phyloP scores from a whole-genome alignment of 305 asterid genomes.

The Solanum aculeatissimum region DNA sequence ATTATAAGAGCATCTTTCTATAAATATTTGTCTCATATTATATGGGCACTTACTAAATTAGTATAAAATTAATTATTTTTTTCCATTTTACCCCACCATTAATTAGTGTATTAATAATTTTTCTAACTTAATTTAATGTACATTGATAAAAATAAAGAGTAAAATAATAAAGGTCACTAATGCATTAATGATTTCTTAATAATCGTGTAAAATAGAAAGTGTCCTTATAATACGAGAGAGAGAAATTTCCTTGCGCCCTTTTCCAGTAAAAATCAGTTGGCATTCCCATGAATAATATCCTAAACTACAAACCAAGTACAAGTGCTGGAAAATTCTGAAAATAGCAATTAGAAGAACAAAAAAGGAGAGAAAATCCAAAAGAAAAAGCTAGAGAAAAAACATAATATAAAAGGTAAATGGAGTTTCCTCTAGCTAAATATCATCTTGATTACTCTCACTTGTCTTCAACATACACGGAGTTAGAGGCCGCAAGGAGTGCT shows the following conservation, averaged over 20 bases:
- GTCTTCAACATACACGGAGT: constrained; percentile 30
- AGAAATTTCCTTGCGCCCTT: not conserved
- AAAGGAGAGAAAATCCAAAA: not conserved
- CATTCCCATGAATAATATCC: not conserved
- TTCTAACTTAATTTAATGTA: too few relatives aligned
- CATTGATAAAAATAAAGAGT: too few relatives aligned
- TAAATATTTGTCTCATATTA: too few relatives aligned
- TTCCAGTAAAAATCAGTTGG: not conserved
- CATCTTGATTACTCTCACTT: not conserved
- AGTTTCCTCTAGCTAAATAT: not conserved
- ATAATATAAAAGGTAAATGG: not conserved
- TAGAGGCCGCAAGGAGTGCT: constrained; percentile 57
- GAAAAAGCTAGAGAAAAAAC: not conserved
- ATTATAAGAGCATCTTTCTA: too few relatives aligned
- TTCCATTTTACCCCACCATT: too few relatives aligned
- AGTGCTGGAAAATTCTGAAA: not conserved
- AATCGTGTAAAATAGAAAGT: too few relatives aligned
- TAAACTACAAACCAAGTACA: not conserved
- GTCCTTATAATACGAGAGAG: too few relatives aligned
- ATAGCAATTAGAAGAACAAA: not conserved
- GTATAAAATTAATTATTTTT: too few relatives aligned
- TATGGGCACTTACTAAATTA: too few relatives aligned
- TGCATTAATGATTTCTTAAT: too few relatives aligned
- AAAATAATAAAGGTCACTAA: too few relatives aligned
- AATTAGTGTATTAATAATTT: too few relatives aligned